Conservation (phyloP, 306 rosid genomes). For the Ceratonia siliqua region DNA sequence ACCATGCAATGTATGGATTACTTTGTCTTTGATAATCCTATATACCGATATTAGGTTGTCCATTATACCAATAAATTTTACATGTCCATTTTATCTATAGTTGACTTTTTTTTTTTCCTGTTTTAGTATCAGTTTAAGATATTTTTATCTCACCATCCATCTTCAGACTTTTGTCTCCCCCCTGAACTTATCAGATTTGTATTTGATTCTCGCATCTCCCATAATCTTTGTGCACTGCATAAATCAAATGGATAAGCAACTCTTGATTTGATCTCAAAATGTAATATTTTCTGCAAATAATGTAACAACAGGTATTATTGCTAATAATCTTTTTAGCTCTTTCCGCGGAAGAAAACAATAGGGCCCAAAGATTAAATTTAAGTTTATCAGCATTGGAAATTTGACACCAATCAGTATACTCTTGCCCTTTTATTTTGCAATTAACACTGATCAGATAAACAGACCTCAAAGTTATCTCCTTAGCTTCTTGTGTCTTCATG, state of each 20-base stretch:
- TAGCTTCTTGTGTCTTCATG: neutral
- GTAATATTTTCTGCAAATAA: no score
- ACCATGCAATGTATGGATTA: no score
- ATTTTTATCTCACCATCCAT: no score
- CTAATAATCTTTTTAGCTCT: neutral
- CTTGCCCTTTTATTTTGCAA: neutral
- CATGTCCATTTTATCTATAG: no score
- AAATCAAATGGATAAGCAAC: no score
- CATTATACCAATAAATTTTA: no score
- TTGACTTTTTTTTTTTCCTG: no score
- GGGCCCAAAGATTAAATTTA: neutral
- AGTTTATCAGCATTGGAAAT: neutral
- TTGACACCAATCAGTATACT: neutral
- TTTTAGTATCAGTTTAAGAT: no score
- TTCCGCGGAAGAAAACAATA: neutral
- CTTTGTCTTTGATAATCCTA: no score
- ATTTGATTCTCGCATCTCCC: neutral
- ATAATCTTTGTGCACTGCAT: neutral
- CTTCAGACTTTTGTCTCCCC: neutral
- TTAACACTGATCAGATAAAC: neutral
- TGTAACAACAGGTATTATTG: neutral
- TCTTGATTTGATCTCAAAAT: no score
- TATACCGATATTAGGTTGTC: no score
- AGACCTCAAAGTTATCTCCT: neutral
- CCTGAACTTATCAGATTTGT: neutral